Evolutionary conservation across 1,284 basidiomycete species (phyloP), one percentile per base, ranked within the genome.

Genomic region (Dichomitus squalens): DNA sequence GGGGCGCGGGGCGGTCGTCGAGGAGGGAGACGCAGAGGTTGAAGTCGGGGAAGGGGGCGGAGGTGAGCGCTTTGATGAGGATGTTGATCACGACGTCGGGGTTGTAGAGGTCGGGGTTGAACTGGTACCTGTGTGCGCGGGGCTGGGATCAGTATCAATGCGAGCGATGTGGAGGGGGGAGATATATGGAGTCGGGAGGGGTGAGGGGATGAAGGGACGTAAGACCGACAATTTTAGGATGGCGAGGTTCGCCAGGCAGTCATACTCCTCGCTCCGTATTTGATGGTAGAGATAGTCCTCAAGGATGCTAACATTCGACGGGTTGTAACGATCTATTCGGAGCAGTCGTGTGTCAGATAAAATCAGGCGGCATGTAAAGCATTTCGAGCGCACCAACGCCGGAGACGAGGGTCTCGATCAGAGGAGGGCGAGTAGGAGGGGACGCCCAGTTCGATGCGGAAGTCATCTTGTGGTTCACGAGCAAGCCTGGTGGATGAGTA

Each of bases 211-310:
- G 54, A 31, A n/a, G 33, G 47, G 16, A 11, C 33, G n/a, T n/a
- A 7, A 25, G 5, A 63, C 78, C 60, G 66, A 92, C 93, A 95
- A 76, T 75, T 95, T 95, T 48, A 95, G 74, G 61, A 95, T 93
- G 46, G 93, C 92, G 31, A 95, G 79, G 76, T 98, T 97, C 50
- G 95, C 94, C 40, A 98, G 84, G 67, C 93, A 90, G 74, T 98
- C 96, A 70, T 97, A 97, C 70, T 95, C 90, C 67, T 90, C 88
- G 67, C 85, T 90, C 67, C 92, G 83, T 66, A 95, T 92, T 76
- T 98, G 95, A 71, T 93, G 87, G 70, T 90, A 92, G 58, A 98
- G 86, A 76, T 98, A 98, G 71, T 97, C 96, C 76, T 97, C 94
- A 58, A 98, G 86, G 63, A 95, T 92, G 40, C 86, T 81, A 59